These are phyloP conservation scores for Boletellus sp. DNA, from an alignment of 768 basidiomycete species.

Conservation along the genomic window DNA sequence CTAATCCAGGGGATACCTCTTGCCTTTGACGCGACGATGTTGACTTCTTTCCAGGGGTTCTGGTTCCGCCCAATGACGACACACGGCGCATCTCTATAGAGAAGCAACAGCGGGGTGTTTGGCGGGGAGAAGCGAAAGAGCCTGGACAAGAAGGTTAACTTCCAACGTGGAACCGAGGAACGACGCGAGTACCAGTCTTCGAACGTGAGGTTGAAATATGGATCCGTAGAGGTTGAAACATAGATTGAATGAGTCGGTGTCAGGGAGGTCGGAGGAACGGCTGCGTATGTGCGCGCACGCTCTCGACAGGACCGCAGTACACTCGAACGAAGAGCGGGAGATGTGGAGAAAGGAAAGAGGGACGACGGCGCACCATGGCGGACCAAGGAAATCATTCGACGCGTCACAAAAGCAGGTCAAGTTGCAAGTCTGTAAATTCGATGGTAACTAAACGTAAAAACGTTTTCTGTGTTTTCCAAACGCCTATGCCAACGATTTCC, in stretches of 20 bases:
- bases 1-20: constrained; percentile 72
- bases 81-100: constrained; percentile 86
- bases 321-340: neutral
- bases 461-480: too few species aligned
- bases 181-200: constrained; percentile 71
- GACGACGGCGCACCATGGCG: constrained; percentile 29
- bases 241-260: constrained; percentile 53
- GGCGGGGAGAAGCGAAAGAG: constrained; percentile 74
- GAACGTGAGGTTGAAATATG: constrained; percentile 85
- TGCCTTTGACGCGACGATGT: constrained; percentile 53
- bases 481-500: neutral
- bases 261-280: constrained; percentile 16
- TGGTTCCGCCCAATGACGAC: constrained; percentile 95
- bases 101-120: constrained; percentile 67
- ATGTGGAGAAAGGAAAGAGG: constrained; percentile 1
- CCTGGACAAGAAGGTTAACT: constrained; percentile 39
- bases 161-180: constrained; percentile 25
- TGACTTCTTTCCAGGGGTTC: constrained; percentile 98
- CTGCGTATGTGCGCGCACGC: constrained; percentile 11
- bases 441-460: too few species aligned
- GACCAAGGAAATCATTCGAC: constrained; percentile 28
- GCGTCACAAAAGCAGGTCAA: neutral
- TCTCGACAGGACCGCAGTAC: neutral
- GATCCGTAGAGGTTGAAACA: constrained; percentile 73
- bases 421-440: too few species aligned